These are phyloP conservation scores for Vaccinium darrowii DNA, from an alignment of 148 eudicot species.

Conservation along the genomic window DNA sequence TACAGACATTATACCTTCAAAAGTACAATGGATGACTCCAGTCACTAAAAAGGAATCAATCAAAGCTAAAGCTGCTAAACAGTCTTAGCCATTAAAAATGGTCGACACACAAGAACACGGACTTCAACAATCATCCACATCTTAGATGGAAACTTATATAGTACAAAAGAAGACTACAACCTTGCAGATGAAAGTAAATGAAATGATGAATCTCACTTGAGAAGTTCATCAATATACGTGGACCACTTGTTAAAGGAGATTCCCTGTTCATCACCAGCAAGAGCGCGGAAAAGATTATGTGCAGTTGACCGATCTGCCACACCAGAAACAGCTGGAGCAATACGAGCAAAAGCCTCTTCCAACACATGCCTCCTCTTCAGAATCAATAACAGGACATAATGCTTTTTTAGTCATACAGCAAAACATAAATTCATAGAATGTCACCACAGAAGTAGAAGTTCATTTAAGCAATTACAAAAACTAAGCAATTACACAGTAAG, in stretches of 20 bases:
- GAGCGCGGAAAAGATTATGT: slow-evolving; percentile 81
- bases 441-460: slow-evolving; percentile 5
- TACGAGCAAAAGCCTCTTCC: slow-evolving; percentile 84
- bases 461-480: slow-evolving; percentile 11
- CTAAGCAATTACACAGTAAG: no score
- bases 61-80: neutral
- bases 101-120: neutral
- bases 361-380: slow-evolving; percentile 57
- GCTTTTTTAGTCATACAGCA: neutral
- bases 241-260: slow-evolving; percentile 73
- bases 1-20: neutral
- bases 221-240: slow-evolving; percentile 62
- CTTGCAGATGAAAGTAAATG: slow-evolving; percentile 10
- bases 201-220: slow-evolving; percentile 60
- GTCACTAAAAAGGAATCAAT: neutral
- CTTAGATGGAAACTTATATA: neutral
- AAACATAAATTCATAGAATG: neutral
- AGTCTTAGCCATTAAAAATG: neutral
- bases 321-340: slow-evolving; percentile 90
- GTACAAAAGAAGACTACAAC: neutral
- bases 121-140: neutral
- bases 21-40: neutral
- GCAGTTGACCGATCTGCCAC: slow-evolving; percentile 83
- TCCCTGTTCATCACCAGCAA: slow-evolving; percentile 72
- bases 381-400: slow-evolving; percentile 23